Evolutionary conservation across 441 rosid species (phyloP), one percentile per base, ranked within the genome.

Genomic region (Erodium moschatum): DNA sequence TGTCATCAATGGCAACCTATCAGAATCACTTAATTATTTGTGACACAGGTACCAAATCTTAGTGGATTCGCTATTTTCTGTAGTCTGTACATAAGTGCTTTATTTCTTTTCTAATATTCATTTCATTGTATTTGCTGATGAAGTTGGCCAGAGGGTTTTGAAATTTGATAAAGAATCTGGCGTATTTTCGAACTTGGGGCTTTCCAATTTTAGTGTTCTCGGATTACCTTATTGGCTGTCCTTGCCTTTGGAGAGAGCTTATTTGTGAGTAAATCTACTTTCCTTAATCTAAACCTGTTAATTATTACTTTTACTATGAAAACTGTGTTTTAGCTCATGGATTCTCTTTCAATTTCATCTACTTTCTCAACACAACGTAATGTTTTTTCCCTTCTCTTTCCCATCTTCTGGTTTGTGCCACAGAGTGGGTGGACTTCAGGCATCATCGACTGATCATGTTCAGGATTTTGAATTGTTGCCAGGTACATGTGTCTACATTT

Each of bases 181-280:
- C 72, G 80, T 76, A 67, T 58, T 74, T 79, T 88, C 92, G 70
- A 84, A 75, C 71, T 70, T 87, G 69, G 80, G 79, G 70, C 83
- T 91, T 69, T 87, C 96, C 48, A 91, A 91, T 76, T 84, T 85
- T 68, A 86, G 88, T 72, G 73, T 81, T 68, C 92, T 94, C 76
- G 97, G 97, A 73, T 82, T 94, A 69, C 97, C 99, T 18, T 94
- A 87, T 76, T 90, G 99, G 99, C 68, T 84, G 67, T 69, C 82
- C 71, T 77, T 64, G 73, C 86, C 85, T 60, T 70, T 91, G 70
- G 99, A 91, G 80, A 85, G 82, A 76, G 83, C 86, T 76, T 86
- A 81, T 74, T 44, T 67, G 98, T 94, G 72, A 89, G 99, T 87
- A 8, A 19, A 27, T 44, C 24, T 64, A 31, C 15, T 44, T n/a